phyloP scores from a whole-genome alignment of 371 early-diverging fungal genomes.

The Coemansia sp. region DNA sequence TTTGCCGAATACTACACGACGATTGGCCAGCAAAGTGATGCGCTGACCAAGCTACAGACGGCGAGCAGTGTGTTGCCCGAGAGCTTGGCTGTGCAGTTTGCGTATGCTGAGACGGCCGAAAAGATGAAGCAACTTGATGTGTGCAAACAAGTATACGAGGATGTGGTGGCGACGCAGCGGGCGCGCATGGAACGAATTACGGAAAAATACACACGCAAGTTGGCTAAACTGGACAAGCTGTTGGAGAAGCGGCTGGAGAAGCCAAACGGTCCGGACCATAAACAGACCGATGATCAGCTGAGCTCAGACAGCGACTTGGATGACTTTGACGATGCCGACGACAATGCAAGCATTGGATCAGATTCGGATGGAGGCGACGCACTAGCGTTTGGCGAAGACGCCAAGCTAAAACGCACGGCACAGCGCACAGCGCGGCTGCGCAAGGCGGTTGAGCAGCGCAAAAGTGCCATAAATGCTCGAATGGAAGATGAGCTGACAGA shows the following conservation, averaged over 20 bases:
- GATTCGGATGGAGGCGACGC: conserved; percentile 13
- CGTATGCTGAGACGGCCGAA: conserved; percentile 86
- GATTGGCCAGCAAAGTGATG: conserved; percentile 69
- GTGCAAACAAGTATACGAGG: conserved; percentile 72
- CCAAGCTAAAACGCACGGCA: background rate
- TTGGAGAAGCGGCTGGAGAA: conserved; percentile 12
- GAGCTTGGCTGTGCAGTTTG: conserved; percentile 78
- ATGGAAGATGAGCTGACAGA: conserved; percentile 64
- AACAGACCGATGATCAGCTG: background rate
- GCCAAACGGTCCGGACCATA: conserved; percentile 6
- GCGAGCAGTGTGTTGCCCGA: conserved; percentile 75
- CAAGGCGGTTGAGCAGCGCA: conserved; percentile 62
- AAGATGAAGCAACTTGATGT: conserved; percentile 65
- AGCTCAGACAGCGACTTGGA: conserved; percentile 38
- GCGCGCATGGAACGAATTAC: conserved; percentile 21
- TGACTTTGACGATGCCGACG: conserved; percentile 57
- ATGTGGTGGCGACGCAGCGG: conserved; percentile 61
- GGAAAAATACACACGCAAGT: conserved; percentile 14
- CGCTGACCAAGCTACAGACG: conserved; percentile 67
- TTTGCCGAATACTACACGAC: conserved; percentile 72
- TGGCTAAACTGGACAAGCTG: conserved; percentile 25
- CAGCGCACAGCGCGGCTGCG: conserved; percentile 27
- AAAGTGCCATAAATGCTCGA: conserved; percentile 62
- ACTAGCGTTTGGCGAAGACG: background rate
- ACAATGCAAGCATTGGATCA: conserved; percentile 31